These are phyloP conservation scores for Penicillium herquei DNA, from an alignment of 495 filamentous ascomycete genomes.

Conservation along the genomic window DNA sequence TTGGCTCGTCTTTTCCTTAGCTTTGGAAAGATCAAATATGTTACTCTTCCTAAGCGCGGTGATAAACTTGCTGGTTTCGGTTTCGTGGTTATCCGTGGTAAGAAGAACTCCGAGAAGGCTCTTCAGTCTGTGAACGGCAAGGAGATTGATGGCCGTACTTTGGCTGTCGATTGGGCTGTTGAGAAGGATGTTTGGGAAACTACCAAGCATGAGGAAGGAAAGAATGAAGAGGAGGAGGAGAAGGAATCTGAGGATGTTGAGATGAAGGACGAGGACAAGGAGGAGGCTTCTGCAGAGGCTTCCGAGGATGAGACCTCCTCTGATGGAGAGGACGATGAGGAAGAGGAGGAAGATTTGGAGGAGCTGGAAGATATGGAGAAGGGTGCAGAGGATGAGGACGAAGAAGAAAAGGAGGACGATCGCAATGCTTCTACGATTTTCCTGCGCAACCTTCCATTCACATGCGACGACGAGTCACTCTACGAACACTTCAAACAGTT, in stretches of 20 bases:
- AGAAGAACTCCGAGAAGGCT: constrained; percentile 90
- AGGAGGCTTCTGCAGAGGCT: constrained; percentile 24
- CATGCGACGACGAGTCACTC: constrained; percentile 72
- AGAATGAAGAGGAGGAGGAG: constrained; percentile 30
- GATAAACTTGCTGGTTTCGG: constrained; percentile 81
- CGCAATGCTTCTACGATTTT: constrained; percentile 77
- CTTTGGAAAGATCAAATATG: constrained; percentile 85
- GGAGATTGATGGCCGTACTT: constrained; percentile 76
- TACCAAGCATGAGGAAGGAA: constrained; percentile 42
- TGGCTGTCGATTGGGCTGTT: constrained; percentile 96
- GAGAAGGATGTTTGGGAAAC: constrained; percentile 84
- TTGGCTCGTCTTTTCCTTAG: constrained; percentile 72
- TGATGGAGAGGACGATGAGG: constrained; percentile 30
- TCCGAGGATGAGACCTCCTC: constrained; percentile 24
- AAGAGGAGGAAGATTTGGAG: constrained; percentile 26
- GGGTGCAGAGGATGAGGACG: constrained; percentile 49
- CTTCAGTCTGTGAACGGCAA: constrained; percentile 83
- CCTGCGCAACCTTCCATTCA: constrained; percentile 92
- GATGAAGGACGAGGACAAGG: constrained; percentile 44
- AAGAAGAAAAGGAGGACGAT: constrained; percentile 48
- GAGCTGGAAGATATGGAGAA: constrained; percentile 10
- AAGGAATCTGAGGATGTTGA: constrained; percentile 28
- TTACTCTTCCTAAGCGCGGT: constrained; percentile 73
- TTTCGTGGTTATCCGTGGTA: constrained; percentile 83
- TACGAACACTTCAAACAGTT: constrained; percentile 82